These are phyloP conservation scores for Leccinum disarticulatum DNA, from an alignment of 768 basidiomycete genomes.

Conservation along the genomic window DNA sequence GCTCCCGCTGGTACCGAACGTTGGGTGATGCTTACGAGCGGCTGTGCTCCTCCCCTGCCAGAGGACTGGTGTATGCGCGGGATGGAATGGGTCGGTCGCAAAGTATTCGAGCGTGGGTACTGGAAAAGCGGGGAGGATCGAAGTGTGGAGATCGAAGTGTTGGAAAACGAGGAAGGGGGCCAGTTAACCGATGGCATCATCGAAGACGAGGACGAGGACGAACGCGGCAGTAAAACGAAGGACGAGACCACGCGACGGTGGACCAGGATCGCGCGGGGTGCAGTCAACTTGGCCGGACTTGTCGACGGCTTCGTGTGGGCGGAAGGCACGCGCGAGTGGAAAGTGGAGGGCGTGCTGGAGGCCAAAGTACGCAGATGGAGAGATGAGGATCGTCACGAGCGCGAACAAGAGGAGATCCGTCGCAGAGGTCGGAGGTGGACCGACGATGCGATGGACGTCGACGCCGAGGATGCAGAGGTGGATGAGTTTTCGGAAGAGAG, in stretches of 20 bases:
- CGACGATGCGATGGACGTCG: slow-evolving; percentile 73
- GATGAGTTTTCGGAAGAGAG: slow-evolving; percentile 45
- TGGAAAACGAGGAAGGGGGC: slow-evolving; percentile 57
- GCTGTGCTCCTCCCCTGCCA: slow-evolving; percentile 68
- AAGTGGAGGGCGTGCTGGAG: slow-evolving; percentile 60
- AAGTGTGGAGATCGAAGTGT: slow-evolving; percentile 73
- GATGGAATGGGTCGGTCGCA: slow-evolving; percentile 93
- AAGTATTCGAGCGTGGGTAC: slow-evolving; percentile 89
- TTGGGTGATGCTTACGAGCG: slow-evolving; percentile 67
- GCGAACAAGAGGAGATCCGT: slow-evolving; percentile 66
- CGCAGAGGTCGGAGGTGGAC: slow-evolving; percentile 59
- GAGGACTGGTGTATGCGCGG: slow-evolving; percentile 97
- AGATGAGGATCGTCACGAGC: slow-evolving; percentile 65
- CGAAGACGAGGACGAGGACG: slow-evolving; percentile 70
- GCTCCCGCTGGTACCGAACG: slow-evolving; percentile 42
- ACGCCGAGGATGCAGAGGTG: slow-evolving; percentile 50
- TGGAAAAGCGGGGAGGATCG: slow-evolving; percentile 82
- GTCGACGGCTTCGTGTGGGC: slow-evolving; percentile 79
- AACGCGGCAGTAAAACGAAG: slow-evolving; percentile 23
- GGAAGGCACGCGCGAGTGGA: slow-evolving; percentile 60
- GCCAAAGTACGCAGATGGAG: slow-evolving; percentile 71
- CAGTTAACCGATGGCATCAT: slow-evolving; percentile 76
- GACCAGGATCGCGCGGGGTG: slow-evolving; percentile 72
- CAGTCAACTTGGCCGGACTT: slow-evolving; percentile 59
- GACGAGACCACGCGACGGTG: slow-evolving; percentile 58